phyloP scores from a whole-genome alignment of 2,329 filamentous ascomycete genomes.

The Aspergillus texensis region DNA sequence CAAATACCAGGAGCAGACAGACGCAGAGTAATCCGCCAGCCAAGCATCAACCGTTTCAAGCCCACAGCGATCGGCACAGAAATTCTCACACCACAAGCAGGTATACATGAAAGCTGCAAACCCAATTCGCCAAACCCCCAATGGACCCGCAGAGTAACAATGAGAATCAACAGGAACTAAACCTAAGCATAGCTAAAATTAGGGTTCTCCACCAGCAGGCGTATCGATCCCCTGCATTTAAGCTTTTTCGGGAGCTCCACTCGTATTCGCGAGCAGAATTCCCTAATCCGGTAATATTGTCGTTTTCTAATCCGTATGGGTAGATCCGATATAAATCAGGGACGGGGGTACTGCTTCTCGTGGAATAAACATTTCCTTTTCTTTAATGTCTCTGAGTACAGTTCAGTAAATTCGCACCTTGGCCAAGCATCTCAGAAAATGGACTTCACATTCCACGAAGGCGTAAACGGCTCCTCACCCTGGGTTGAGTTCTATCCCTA shows the following conservation, averaged over 20 bases:
- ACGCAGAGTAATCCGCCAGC: not conserved
- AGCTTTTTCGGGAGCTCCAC: slow-evolving; percentile 15
- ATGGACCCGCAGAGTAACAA: not conserved
- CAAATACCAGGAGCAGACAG: not conserved
- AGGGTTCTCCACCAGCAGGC: not conserved
- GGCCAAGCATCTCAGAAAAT: slow-evolving; percentile 16
- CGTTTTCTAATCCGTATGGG: not conserved
- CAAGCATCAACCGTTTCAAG: not conserved
- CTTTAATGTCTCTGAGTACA: too few relatives aligned
- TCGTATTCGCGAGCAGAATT: slow-evolving; percentile 35
- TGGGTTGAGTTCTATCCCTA: slow-evolving; percentile 43
- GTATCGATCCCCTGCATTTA: not conserved
- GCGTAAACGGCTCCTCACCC: slow-evolving; percentile 33
- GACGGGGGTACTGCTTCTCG: not conserved
- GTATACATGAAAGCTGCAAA: not conserved
- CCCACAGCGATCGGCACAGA: not conserved
- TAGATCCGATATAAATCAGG: not conserved
- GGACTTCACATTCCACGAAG: slow-evolving; percentile 36
- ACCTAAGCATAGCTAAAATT: slow-evolving; percentile 1
- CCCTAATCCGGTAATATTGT: slow-evolving; percentile 22
- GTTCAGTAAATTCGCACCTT: not conserved
- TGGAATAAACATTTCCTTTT: not conserved
- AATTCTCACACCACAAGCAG: not conserved
- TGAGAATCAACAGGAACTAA: not conserved
- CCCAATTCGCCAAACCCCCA: not conserved